These are phyloP conservation scores for Pyronema omphalodes DNA, from an alignment of 495 filamentous ascomycete species.

Conservation along the genomic window DNA sequence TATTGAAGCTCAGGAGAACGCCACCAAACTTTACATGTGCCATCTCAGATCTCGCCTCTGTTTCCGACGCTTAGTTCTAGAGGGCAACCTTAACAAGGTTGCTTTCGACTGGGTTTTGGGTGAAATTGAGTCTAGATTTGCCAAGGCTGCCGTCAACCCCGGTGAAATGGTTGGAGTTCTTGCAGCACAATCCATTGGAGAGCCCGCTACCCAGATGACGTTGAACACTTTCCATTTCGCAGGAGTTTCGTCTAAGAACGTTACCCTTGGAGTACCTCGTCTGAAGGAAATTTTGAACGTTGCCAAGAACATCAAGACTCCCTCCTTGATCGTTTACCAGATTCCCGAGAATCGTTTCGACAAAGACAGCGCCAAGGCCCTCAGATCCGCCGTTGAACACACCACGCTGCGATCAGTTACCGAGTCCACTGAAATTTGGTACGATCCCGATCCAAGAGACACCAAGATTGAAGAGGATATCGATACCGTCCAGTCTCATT, in stretches of 20 bases:
- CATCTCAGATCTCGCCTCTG: slow-evolving; percentile 76
- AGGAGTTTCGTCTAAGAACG: slow-evolving; percentile 98
- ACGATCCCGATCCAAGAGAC: slow-evolving; percentile 73
- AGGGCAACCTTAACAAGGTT: slow-evolving; percentile 70
- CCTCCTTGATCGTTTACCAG: slow-evolving; percentile 89
- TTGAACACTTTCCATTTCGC: slow-evolving; percentile 99
- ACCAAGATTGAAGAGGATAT: slow-evolving; percentile 73
- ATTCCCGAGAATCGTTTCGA: slow-evolving; percentile 35
- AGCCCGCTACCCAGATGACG: slow-evolving; percentile 98
- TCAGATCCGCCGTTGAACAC: slow-evolving; percentile 81
- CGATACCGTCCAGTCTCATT: slow-evolving; percentile 95
- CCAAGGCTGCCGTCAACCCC: slow-evolving; percentile 58
- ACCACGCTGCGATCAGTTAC: slow-evolving; percentile 88
- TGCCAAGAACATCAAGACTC: slow-evolving; percentile 94
- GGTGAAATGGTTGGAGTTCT: slow-evolving; percentile 99
- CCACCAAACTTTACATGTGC: slow-evolving; percentile 77
- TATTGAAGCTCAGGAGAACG: slow-evolving; percentile 66
- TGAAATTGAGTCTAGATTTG: slow-evolving; percentile 74
- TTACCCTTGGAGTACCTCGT: slow-evolving; percentile 95
- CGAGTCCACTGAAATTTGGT: slow-evolving; percentile 84
- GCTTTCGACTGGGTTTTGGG: slow-evolving; percentile 87
- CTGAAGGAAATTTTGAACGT: slow-evolving; percentile 99
- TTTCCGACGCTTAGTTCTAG: slow-evolving; percentile 73
- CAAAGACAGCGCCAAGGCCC: slow-evolving; percentile 62
- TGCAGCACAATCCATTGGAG: slow-evolving; percentile 94